Percentiles rank a stretch among this genome's conserved stretches.
These are phyloP conservation scores for Persicaria tinctoria DNA, from an alignment of 148 eudicot species.

Conservation along the genomic window DNA sequence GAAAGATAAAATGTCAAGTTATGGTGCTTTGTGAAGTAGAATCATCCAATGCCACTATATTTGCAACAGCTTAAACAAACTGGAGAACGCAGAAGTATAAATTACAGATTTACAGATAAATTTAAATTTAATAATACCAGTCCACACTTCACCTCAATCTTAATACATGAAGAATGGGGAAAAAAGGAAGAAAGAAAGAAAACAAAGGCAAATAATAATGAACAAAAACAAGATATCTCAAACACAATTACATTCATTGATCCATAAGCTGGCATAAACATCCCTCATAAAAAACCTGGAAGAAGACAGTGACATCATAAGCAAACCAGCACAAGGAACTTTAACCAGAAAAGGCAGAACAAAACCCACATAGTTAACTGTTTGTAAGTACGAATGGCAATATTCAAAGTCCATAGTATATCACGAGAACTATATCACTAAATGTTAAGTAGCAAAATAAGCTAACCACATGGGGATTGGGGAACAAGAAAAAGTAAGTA, in stretches of 20 bases:
- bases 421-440: neutral
- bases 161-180: neutral
- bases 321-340: conserved; percentile 2
- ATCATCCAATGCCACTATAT: neutral
- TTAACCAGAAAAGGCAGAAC: neutral
- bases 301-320: neutral
- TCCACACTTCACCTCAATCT: neutral
- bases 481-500: neutral
- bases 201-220: neutral
- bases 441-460: neutral
- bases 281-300: conserved; percentile 1
- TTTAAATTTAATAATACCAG: no score
- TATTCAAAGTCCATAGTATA: neutral
- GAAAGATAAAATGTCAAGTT: conserved; percentile 1
- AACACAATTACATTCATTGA: conserved; percentile 3
- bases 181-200: neutral
- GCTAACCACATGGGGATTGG: neutral
- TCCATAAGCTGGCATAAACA: conserved; percentile 4
- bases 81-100: neutral
- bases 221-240: neutral
- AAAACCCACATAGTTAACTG: neutral
- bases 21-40: neutral
- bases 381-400: neutral
- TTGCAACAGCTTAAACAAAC: neutral
- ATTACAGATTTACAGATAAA: neutral